phyloP scores from a whole-genome alignment of 495 filamentous ascomycete genomes.

The Aspergillus biplanus region DNA sequence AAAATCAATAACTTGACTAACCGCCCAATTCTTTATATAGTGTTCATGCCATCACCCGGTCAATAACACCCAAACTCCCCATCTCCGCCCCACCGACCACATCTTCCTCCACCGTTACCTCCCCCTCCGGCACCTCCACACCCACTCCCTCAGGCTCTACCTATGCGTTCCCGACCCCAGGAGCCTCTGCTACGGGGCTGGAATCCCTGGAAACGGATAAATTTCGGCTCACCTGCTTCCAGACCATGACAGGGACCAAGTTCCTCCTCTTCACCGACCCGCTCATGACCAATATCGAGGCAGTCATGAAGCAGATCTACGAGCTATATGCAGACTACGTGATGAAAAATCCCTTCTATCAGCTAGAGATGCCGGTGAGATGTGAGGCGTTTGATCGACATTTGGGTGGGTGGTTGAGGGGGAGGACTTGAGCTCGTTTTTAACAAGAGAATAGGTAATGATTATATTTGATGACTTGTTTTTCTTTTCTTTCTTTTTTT shows the following conservation, averaged over 20 bases:
- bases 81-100: constrained; percentile 35
- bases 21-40: constrained; percentile 36
- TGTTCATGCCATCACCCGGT: constrained; percentile 89
- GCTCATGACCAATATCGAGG: constrained; percentile 83
- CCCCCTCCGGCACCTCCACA: constrained; percentile 26
- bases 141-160: constrained; percentile 26
- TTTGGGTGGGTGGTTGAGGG: constrained; percentile 57
- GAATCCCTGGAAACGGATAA: constrained; percentile 89
- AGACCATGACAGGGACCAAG: constrained; percentile 90
- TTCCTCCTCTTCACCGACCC: constrained; percentile 96
- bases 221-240: constrained; percentile 94
- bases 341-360: constrained; percentile 99
- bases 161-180: constrained; percentile 55
- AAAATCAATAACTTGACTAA: constrained; percentile 1
- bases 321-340: constrained; percentile 96
- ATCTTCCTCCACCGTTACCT: constrained; percentile 30
- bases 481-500: constrained; percentile 6
- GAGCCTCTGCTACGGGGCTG: constrained; percentile 63
- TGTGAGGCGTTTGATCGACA: constrained; percentile 93
- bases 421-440: constrained; percentile 31
- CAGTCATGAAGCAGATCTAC: constrained; percentile 80
- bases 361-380: constrained; percentile 93
- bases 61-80: constrained; percentile 64
- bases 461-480: constrained; percentile 5
- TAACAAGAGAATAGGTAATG: constrained; percentile 1